Percentiles rank a stretch among this genome's conserved stretches.
phyloP scores from a whole-genome alignment of 1,139 yeast species.

The Petasospora rhodanensis region DNA sequence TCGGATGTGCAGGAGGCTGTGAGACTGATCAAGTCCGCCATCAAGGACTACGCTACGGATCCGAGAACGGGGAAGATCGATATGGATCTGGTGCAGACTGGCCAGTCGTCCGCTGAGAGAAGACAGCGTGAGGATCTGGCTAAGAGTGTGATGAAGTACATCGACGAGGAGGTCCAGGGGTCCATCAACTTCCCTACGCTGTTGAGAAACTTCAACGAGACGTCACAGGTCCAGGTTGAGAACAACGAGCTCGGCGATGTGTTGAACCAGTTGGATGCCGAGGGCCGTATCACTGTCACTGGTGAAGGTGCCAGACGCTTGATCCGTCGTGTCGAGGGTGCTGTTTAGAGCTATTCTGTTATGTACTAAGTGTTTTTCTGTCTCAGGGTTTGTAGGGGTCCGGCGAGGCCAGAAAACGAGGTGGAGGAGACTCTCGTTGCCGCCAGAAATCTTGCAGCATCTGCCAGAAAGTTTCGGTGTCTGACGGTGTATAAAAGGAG shows the following conservation, averaged over 20 bases:
- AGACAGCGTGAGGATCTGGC: constrained; percentile 70
- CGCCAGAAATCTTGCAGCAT: no score
- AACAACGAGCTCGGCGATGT: constrained; percentile 66
- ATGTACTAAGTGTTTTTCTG: no score
- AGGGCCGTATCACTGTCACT: constrained; percentile 63
- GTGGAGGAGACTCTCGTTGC: no score
- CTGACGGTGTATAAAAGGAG: no score
- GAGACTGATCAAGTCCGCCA: constrained; percentile 85
- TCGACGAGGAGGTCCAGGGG: constrained; percentile 33
- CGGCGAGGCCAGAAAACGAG: no score
- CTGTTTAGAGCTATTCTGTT: no score
- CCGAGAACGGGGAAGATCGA: constrained; percentile 95
- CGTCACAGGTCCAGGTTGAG: constrained; percentile 64
- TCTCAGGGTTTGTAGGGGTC: no score
- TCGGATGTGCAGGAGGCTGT: constrained; percentile 94
- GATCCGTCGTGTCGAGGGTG: constrained; percentile 31
- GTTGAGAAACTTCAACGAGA: constrained; percentile 51
- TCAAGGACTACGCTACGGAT: constrained; percentile 97
- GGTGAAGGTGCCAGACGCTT: constrained; percentile 75
- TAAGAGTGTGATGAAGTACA: constrained; percentile 49
- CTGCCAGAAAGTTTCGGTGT: no score
- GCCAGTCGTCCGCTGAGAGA: constrained; percentile 87
- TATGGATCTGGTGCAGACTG: constrained; percentile 96
- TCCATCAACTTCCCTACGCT: constrained; percentile 16
- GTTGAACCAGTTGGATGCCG: constrained; percentile 65